These are phyloP conservation scores for Basidiobolus meristosporus DNA, from an alignment of 371 early-diverging fungal genomes.

Conservation along the genomic window DNA sequence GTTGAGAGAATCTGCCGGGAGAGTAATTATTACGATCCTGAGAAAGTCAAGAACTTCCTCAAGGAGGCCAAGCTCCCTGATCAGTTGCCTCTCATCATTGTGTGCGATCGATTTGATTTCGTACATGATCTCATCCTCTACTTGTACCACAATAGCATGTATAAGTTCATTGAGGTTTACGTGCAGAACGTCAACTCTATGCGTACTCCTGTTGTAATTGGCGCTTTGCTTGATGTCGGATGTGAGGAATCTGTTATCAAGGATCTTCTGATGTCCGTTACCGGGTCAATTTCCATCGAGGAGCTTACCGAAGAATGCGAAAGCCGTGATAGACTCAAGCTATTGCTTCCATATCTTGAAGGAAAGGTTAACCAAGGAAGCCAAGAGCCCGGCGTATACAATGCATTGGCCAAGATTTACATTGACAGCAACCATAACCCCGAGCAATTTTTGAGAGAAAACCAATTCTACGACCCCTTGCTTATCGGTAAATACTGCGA, in stretches of 20 bases:
- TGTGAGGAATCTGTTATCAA: conserved; percentile 90
- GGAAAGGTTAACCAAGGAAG: conserved; percentile 67
- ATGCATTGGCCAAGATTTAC: conserved; percentile 95
- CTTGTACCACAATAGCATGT: conserved; percentile 78
- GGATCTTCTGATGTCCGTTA: conserved; percentile 61
- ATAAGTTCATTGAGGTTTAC: conserved; percentile 92
- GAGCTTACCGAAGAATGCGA: conserved; percentile 84
- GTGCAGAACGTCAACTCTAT: conserved; percentile 92
- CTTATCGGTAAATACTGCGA: conserved; percentile 93
- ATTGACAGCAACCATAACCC: conserved; percentile 97
- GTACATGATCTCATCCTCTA: conserved; percentile 93
- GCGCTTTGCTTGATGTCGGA: conserved; percentile 93
- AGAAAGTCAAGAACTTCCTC: conserved; percentile 93
- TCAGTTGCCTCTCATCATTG: conserved; percentile 91
- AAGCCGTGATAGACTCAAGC: conserved; percentile 89
- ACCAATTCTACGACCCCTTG: conserved; percentile 72
- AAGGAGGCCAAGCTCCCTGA: conserved; percentile 89
- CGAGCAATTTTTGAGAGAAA: conserved; percentile 84
- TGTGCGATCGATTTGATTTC: conserved; percentile 91
- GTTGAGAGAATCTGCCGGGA: conserved; percentile 95
- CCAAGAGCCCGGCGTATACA: conserved; percentile 76
- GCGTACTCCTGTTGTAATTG: conserved; percentile 88
- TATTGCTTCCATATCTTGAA: conserved; percentile 85
- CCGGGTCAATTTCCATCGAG: conserved; percentile 60
- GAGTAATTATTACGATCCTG: conserved; percentile 86